phyloP scores from a whole-genome alignment of 352 stramenopile genomes.

The Phytophthora gonapodyides region DNA sequence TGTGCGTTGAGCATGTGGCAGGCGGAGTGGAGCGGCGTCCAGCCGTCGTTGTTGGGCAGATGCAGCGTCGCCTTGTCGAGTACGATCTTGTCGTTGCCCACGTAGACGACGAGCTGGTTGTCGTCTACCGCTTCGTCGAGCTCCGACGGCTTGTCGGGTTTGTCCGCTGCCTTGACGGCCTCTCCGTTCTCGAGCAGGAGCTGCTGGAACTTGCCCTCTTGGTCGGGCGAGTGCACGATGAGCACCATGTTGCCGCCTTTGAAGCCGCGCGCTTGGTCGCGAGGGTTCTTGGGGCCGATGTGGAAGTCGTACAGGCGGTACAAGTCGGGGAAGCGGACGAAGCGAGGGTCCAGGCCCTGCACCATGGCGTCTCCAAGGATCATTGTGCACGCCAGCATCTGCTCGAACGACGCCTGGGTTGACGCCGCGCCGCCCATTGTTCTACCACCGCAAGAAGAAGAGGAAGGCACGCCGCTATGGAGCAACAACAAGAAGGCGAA shows the following conservation, averaged over 20 bases:
- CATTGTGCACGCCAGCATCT: slow-evolving; percentile 88
- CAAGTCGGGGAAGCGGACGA: slow-evolving; percentile 79
- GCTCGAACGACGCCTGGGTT: slow-evolving; percentile 72
- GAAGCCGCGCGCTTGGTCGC: slow-evolving; percentile 42
- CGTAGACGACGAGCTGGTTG: slow-evolving; percentile 63
- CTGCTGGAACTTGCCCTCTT: slow-evolving; percentile 56
- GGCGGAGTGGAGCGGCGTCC: slow-evolving; percentile 77
- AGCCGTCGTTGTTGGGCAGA: slow-evolving; percentile 77
- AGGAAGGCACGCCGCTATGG: not conserved
- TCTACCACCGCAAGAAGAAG: slow-evolving; percentile 8
- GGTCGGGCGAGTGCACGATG: slow-evolving; percentile 59
- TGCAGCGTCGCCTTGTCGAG: slow-evolving; percentile 70
- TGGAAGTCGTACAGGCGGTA: slow-evolving; percentile 86
- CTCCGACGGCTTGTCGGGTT: slow-evolving; percentile 13
- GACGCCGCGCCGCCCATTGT: slow-evolving; percentile 73
- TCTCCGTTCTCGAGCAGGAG: slow-evolving; percentile 38
- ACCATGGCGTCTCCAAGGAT: slow-evolving; percentile 85
- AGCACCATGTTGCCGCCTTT: slow-evolving; percentile 69
- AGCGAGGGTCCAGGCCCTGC: slow-evolving; percentile 75
- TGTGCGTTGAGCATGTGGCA: slow-evolving; percentile 75
- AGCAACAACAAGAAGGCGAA: slow-evolving; percentile 10
- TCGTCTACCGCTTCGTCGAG: slow-evolving; percentile 32
- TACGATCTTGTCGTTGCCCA: slow-evolving; percentile 74
- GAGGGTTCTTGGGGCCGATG: slow-evolving; percentile 62
- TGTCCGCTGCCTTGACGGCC: slow-evolving; percentile 13